Base-by-base conservation (phyloP, 2,329 filamentous ascomycete species). In the Coleophoma crateriformis region DNA sequence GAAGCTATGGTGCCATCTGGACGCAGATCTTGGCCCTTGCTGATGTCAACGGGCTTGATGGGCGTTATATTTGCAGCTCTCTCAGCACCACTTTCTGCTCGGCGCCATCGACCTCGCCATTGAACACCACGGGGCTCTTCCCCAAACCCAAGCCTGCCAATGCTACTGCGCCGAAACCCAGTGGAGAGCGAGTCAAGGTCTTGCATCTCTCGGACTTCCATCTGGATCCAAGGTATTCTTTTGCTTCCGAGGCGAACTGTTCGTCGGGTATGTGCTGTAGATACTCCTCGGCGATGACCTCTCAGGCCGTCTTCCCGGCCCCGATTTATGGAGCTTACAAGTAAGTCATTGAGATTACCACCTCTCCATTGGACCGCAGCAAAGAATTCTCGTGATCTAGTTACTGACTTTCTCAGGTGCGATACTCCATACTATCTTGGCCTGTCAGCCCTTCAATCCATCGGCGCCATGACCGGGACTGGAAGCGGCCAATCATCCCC, bases 381-480 rank as follows among this genome's bases (percentile, higher is more conserved):
- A 10, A 7, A n/a, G 14, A n/a, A 2, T 15, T 15, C 14, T 11
- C 4, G n/a, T 20, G 22, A 13, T 4, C 7, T 10, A 5, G 22
- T 7, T 34, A 11, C 8, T 39, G 19, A 47, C 15, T 15, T 34
- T 11, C 42, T 17, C 20, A 62, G 61, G 49, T 82, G 79, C 56
- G 79, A 82, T 58, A 77, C 77, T 7, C 79, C 79, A 1, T 81
- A 80, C 54, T 78, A 77, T 47, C 68, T 83, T 7, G 76, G 71
- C 11, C 66, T 80, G 6, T 76, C 78, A 8, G 78, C 77, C 15
- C 61, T 82, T 14, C 72, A 81, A 60, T 74, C 79, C 2, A 72
- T 82, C 37, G 75, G 69, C 1, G 73, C 78, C 7, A 59, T 82
- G 58, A 81, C 78, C 2, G 78, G 78, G 4, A 81, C 78, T 8